Base-by-base conservation (phyloP, 1,284 basidiomycete genomes). In the Rhodotorula sp. region DNA sequence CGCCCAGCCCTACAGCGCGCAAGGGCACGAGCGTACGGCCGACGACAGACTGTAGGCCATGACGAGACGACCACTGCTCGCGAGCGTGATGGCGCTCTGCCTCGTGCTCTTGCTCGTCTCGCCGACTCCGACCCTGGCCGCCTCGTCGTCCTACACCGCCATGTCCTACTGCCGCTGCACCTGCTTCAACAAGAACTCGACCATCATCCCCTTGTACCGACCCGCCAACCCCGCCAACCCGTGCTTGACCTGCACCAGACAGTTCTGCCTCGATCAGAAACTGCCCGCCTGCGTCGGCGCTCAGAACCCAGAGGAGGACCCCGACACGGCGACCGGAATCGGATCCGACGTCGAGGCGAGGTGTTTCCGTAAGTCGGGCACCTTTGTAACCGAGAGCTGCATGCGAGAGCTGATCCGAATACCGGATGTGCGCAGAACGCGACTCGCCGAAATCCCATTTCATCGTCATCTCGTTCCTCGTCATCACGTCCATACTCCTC, bases 211-310 rank as follows among this genome's bases (percentile, higher is more conserved):
- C 58, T 85, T 97, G 73, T 88, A 89, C 77, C 86, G 87, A 48
- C 91, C 93, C 14, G 89, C 91, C 78, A 90, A 91, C 78, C 91
- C 91, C 3, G 87, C 87, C 43, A 92, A 95, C 81, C 93, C 93
- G 12, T 97, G 94, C 82, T 84, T 93, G 31, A 90, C 90, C 10
- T 97, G 94, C 81, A 97, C 93, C 16, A 47, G 71, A 16, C 91
- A 94, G 80, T 97, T 93, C 89, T 97, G 94, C 83, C 84, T 95
- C 64, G 93, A 96, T 79, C 94, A 93, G 82, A 93, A 94, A 79
- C 85, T 97, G 46, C 83, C 86, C 12, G 95, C 93, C 65, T 97
- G 94, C 76, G 85, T 87, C 64, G 91, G 90, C 58, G 94, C 94
- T 48, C 86, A 89, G 65, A 72, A 26, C 8, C 83, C 93, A 49